A percentile compares a stretch with the other conserved stretches of the same genome.
These are phyloP conservation scores for Vaccinium darrowii DNA, from an alignment of 148 eudicot species.

Conservation along the genomic window DNA sequence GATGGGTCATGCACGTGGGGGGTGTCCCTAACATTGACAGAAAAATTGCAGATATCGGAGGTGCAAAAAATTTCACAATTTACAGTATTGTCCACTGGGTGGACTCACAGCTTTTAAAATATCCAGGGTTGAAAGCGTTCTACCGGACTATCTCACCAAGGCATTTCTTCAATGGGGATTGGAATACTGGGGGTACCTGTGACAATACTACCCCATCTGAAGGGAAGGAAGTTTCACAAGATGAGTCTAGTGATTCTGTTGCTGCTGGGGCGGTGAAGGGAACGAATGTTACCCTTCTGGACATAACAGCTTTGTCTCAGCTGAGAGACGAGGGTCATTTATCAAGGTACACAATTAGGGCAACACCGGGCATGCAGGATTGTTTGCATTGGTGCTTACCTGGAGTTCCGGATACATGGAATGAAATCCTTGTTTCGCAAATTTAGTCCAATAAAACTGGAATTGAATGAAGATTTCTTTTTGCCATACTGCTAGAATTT, in stretches of 20 bases:
- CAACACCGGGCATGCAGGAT: conserved; percentile 45
- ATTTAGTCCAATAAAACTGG: conserved; percentile 17
- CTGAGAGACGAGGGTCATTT: conserved; percentile 64
- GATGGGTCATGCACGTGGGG: conserved; percentile 54
- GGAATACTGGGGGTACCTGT: conserved; percentile 73
- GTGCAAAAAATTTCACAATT: conserved; percentile 47
- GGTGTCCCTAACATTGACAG: conserved; percentile 40
- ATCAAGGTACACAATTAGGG: conserved; percentile 46
- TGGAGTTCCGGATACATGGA: conserved; percentile 72
- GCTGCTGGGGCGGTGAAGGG: conserved; percentile 52
- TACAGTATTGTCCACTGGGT: conserved; percentile 53
- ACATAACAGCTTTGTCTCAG: conserved; percentile 61
- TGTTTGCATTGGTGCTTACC: conserved; percentile 78
- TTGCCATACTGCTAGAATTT: background rate
- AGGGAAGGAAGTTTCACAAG: conserved; percentile 45
- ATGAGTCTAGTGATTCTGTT: conserved; percentile 33
- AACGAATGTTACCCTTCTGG: conserved; percentile 47
- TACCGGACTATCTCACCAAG: conserved; percentile 61
- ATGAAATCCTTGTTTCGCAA: conserved; percentile 56
- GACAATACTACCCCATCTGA: conserved; percentile 48
- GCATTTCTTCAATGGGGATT: conserved; percentile 68
- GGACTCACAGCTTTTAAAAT: conserved; percentile 45
- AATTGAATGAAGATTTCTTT: background rate
- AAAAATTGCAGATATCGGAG: conserved; percentile 28
- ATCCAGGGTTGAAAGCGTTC: conserved; percentile 50